phyloP scores from a whole-genome alignment of 805 yeast genomes.

The Starmerella sp. region DNA sequence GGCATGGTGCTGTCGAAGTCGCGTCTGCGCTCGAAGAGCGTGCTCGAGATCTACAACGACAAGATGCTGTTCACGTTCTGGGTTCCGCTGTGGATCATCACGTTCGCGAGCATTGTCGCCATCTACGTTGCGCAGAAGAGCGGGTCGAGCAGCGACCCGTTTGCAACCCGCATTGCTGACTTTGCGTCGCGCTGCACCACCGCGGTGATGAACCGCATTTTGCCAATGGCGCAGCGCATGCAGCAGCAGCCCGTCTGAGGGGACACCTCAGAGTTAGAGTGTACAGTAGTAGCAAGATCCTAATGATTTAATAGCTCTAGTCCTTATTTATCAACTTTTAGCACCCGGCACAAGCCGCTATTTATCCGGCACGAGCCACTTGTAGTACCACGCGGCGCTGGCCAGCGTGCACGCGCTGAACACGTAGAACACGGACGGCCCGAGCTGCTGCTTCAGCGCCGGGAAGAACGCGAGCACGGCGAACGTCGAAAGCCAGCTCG shows the following conservation, averaged over 20 bases:
- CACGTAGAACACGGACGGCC: conserved; percentile 66
- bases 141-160: conserved; percentile 8
- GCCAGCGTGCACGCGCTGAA: conserved; percentile 42
- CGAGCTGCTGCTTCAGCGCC: conserved; percentile 47
- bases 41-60: conserved; percentile 50
- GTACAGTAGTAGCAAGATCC: background rate
- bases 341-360: background rate
- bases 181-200: conserved; percentile 2
- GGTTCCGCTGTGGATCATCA: conserved; percentile 58
- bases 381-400: conserved; percentile 30
- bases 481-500: conserved; percentile 88
- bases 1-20: background rate
- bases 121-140: conserved; percentile 13
- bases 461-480: conserved; percentile 69
- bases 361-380: conserved; percentile 5
- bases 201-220: conserved; percentile 4
- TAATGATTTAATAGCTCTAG: background rate
- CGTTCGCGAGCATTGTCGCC: conserved; percentile 9
- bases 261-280: background rate
- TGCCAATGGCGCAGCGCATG: conserved; percentile 13
- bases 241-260: background rate
- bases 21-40: conserved; percentile 32
- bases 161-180: conserved; percentile 9
- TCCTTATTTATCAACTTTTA: background rate
- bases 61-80: conserved; percentile 81